Evolutionary conservation across 805 yeast species (phyloP).

Genomic region (Schwanniomyces occidentalis): DNA sequence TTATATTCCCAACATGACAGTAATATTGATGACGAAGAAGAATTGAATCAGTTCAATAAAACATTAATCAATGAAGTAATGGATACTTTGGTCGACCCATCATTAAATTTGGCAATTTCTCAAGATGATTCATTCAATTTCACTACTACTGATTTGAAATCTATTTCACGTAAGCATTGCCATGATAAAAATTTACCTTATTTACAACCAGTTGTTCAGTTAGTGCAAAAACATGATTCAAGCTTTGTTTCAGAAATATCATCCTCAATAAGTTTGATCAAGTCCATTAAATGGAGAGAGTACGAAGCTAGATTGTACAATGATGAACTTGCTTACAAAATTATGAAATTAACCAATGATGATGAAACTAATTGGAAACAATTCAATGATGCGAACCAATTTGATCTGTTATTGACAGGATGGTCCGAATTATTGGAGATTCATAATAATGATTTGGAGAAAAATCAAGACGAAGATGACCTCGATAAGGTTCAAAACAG

Average conservation of each 20-base stretch:
- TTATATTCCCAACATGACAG: constrained; percentile 24
- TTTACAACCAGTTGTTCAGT: constrained; percentile 39
- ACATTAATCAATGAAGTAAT: constrained; percentile 55
- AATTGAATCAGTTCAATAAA: constrained; percentile 21
- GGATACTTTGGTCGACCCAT: constrained; percentile 64
- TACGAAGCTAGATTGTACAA: constrained; percentile 64
- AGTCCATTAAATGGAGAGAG: constrained; percentile 49
- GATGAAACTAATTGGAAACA: constrained; percentile 19
- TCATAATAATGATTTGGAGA: constrained; percentile 57
- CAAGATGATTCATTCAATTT: constrained; percentile 34
- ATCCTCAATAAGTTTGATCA: constrained; percentile 24
- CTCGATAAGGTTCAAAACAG: constrained; percentile 65
- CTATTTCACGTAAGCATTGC: constrained; percentile 47
- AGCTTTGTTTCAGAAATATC: constrained; percentile 34
- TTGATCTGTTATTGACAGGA: constrained; percentile 55
- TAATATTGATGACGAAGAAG: constrained; percentile 14
- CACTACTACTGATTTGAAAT: constrained; percentile 47
- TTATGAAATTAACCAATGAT: constrained; percentile 40
- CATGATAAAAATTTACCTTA: constrained; percentile 30
- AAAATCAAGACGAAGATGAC: constrained; percentile 48
- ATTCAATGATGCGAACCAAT: constrained; percentile 44
- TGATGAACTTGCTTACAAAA: constrained; percentile 66
- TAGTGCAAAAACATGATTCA: constrained; percentile 40
- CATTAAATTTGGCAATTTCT: constrained; percentile 54
- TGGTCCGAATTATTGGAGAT: constrained; percentile 72